phyloP scores from a whole-genome alignment of 495 filamentous ascomycete genomes.

The Patellaria atrata region DNA sequence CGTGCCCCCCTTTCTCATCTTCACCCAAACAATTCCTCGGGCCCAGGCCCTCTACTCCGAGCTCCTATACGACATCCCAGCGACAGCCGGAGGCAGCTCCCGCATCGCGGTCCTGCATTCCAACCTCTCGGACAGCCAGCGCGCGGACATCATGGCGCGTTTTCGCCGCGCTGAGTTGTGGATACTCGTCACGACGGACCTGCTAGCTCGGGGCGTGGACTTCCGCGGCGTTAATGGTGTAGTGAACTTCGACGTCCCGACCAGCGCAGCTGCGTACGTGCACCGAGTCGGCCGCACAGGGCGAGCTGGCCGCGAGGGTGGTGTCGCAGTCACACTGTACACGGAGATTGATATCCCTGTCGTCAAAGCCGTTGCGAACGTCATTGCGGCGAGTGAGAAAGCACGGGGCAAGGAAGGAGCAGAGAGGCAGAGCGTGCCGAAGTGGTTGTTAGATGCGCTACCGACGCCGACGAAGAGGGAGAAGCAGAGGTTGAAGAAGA shows the following conservation, averaged over 20 bases:
- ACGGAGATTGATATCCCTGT: slow-evolving; percentile 88
- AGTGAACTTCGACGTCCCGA: slow-evolving; percentile 93
- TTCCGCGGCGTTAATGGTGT: slow-evolving; percentile 87
- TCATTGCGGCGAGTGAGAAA: slow-evolving; percentile 73
- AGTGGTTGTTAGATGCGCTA: slow-evolving; percentile 81
- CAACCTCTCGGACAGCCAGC: slow-evolving; percentile 59
- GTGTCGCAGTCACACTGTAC: slow-evolving; percentile 86
- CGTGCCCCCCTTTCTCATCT: slow-evolving; percentile 79
- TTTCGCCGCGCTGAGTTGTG: slow-evolving; percentile 90
- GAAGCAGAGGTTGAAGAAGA: slow-evolving; percentile 64
- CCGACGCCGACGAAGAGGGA: slow-evolving; percentile 70
- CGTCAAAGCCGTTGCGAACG: slow-evolving; percentile 82
- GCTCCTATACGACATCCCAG: slow-evolving; percentile 85
- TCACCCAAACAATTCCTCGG: slow-evolving; percentile 85
- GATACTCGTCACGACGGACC: slow-evolving; percentile 89
- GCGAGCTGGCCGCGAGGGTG: slow-evolving; percentile 72
- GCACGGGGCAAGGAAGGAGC: slow-evolving; percentile 27
- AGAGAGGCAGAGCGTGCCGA: slow-evolving; percentile 41
- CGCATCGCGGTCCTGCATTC: slow-evolving; percentile 87
- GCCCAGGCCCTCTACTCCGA: slow-evolving; percentile 78
- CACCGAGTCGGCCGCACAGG: slow-evolving; percentile 90
- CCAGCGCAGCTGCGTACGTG: slow-evolving; percentile 73
- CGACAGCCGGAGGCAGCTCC: slow-evolving; percentile 68
- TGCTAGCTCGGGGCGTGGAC: slow-evolving; percentile 81
- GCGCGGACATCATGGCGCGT: slow-evolving; percentile 66